Evolutionary conservation across 306 rosid genomes (phyloP).

Genomic region (Quercus gilva): DNA sequence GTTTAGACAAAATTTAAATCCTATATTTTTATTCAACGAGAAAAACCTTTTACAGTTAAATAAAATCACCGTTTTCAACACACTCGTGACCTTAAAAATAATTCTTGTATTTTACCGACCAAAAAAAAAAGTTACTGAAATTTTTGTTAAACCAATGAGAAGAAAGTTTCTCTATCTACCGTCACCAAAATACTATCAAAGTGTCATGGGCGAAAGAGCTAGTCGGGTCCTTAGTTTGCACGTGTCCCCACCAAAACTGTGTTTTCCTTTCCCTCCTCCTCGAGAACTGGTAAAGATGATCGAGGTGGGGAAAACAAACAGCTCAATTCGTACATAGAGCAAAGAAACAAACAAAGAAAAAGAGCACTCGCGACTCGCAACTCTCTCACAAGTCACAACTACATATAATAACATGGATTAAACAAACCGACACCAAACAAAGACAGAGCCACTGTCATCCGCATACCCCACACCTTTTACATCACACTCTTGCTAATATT

Average conservation of each 20-base stretch:
- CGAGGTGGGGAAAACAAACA: not conserved
- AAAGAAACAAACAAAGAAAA: not conserved
- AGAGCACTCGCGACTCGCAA: not conserved
- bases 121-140: no score
- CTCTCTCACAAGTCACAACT: not conserved
- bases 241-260: not conserved
- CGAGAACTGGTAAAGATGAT: not conserved
- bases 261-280: not conserved
- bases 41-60: no score
- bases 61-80: no score
- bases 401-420: no score
- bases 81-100: no score
- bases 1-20: no score
- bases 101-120: no score
- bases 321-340: not conserved
- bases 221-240: not conserved
- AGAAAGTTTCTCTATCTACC: no score
- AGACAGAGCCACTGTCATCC: slow-evolving; percentile 25
- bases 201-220: no score
- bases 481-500: slow-evolving; percentile 6
- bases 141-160: no score
- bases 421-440: slow-evolving; percentile 2
- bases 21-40: no score
- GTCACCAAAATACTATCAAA: no score
- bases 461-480: slow-evolving; percentile 23